Percentiles rank a stretch among this genome's conserved stretches.
Evolutionary conservation across 352 stramenopile species (phyloP).

Genomic region (Phytopythium oedochilum): DNA sequence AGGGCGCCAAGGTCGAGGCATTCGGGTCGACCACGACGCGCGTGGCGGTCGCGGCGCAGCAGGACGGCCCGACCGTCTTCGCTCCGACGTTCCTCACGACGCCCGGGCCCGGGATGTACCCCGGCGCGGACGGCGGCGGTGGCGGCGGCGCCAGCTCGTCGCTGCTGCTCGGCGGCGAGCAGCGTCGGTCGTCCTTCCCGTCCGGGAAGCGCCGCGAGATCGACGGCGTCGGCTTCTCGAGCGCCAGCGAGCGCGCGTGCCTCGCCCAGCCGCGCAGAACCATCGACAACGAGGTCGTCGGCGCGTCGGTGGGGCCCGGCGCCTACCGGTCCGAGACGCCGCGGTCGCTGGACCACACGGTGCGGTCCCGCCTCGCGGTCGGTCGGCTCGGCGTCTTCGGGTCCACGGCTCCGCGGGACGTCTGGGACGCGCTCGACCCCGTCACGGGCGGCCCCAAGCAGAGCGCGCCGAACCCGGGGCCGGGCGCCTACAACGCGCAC

Average conservation of each 20-base stretch:
- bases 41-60: conserved; percentile 45
- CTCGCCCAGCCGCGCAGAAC: conserved; percentile 34
- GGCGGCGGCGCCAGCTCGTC: neutral
- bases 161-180: neutral
- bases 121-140: neutral
- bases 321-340: conserved; percentile 63
- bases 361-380: conserved; percentile 42
- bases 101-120: conserved; percentile 59
- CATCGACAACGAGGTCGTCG: conserved; percentile 3
- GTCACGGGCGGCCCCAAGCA: conserved; percentile 22
- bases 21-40: conserved; percentile 68
- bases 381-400: conserved; percentile 70
- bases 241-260: conserved; percentile 56
- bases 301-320: conserved; percentile 32
- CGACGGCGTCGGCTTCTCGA: conserved; percentile 64
- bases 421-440: conserved; percentile 57
- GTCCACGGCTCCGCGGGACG: conserved; percentile 63
- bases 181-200: neutral
- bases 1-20: conserved; percentile 37
- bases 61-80: conserved; percentile 37
- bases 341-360: conserved; percentile 43
- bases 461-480: conserved; percentile 38
- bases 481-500: conserved; percentile 42
- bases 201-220: neutral
- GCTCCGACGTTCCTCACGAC: conserved; percentile 48